phyloP scores from a whole-genome alignment of 352 stramenopile species.

The Globisporangium orthogonon region DNA sequence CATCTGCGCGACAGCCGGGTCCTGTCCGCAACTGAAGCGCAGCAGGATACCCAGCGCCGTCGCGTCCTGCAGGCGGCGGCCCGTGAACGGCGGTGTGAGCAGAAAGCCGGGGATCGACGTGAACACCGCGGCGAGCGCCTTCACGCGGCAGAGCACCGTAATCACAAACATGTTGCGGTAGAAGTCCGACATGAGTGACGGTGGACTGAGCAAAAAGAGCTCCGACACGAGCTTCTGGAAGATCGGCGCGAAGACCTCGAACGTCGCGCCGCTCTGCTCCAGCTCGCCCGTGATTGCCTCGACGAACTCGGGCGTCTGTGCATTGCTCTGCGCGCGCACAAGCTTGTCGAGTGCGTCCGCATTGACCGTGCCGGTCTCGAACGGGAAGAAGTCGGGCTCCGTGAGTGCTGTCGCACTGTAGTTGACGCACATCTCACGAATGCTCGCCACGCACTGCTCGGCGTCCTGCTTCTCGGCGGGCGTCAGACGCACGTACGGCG shows the following conservation, averaged over 20 bases:
- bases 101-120: conserved; percentile 67
- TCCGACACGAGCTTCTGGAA: conserved; percentile 78
- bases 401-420: conserved; percentile 80
- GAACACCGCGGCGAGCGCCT: conserved; percentile 55
- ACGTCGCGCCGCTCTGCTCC: conserved; percentile 41
- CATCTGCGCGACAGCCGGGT: conserved; percentile 73
- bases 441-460: conserved; percentile 40
- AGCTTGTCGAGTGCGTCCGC: conserved; percentile 63
- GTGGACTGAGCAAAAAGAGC: conserved; percentile 73
- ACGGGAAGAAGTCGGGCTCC: conserved; percentile 84
- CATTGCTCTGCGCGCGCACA: conserved; percentile 44
- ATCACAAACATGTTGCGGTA: conserved; percentile 71
- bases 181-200: conserved; percentile 69
- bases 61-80: conserved; percentile 65
- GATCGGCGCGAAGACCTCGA: conserved; percentile 60
- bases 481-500: conserved; percentile 43
- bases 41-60: conserved; percentile 73
- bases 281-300: conserved; percentile 44
- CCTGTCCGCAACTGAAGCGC: conserved; percentile 65
- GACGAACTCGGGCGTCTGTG: conserved; percentile 51
- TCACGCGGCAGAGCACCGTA: conserved; percentile 57
- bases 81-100: conserved; percentile 51
- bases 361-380: conserved; percentile 58
- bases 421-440: conserved; percentile 78
- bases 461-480: conserved; percentile 42